Conservation (phyloP, 345 rosid species). For the Brassica rapa region DNA sequence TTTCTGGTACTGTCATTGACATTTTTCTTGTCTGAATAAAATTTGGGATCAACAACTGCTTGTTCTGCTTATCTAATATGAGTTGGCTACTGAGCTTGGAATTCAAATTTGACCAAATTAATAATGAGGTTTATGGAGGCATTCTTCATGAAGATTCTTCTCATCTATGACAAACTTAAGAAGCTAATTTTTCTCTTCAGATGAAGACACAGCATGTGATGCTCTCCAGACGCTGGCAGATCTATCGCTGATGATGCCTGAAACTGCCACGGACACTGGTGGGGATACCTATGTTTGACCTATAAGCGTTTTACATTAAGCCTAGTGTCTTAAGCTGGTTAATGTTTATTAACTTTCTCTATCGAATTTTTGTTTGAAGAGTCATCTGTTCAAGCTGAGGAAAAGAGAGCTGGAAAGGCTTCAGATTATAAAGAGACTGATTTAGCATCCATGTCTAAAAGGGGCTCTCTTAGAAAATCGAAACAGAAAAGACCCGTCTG, state of each 20-base stretch:
- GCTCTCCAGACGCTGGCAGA: slow-evolving; percentile 80
- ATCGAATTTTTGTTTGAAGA: slow-evolving; percentile 43
- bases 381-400: slow-evolving; percentile 57
- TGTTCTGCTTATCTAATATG: slow-evolving; percentile 17
- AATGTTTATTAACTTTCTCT: slow-evolving; percentile 1
- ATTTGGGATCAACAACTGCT: neutral
- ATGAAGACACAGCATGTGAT: slow-evolving; percentile 64
- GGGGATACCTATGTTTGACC: slow-evolving; percentile 37
- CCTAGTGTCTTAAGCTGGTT: slow-evolving; percentile 17
- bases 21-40: slow-evolving; percentile 6
- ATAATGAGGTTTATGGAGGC: slow-evolving; percentile 15
- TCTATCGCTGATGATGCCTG: slow-evolving; percentile 75
- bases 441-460: slow-evolving; percentile 50
- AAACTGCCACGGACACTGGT: slow-evolving; percentile 67
- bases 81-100: slow-evolving; percentile 7
- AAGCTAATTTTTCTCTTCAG: slow-evolving; percentile 40
- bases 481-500: slow-evolving; percentile 47
- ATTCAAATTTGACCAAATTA: slow-evolving; percentile 14
- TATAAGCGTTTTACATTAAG: slow-evolving; percentile 10
- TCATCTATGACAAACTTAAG: slow-evolving; percentile 16
- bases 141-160: slow-evolving; percentile 23
- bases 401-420: slow-evolving; percentile 46
- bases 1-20: slow-evolving; percentile 13
- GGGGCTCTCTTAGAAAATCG: slow-evolving; percentile 39
- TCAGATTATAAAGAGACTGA: slow-evolving; percentile 50